Evolutionary conservation across 1,284 basidiomycete species (phyloP).

Genomic region (Apiotrichum sp.): DNA sequence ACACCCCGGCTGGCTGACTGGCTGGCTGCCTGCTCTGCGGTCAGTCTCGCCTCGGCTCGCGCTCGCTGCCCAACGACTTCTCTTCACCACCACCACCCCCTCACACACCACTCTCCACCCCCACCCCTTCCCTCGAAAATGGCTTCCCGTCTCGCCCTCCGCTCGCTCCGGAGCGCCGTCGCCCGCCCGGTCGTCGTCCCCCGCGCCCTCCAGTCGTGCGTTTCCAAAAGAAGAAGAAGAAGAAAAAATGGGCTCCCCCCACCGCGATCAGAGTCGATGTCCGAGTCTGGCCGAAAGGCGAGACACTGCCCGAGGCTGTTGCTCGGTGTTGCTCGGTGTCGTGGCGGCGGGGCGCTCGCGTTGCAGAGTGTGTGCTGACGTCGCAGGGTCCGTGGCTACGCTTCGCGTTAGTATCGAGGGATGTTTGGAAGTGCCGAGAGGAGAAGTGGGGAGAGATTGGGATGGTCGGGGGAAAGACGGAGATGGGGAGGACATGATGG

Average conservation of each 20-base stretch:
- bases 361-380: slow-evolving; percentile 1
- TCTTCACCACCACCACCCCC: slow-evolving; percentile 6
- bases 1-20: not conserved
- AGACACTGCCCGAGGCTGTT: too few relatives aligned
- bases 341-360: not conserved
- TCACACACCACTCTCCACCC: slow-evolving; percentile 10
- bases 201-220: slow-evolving; percentile 35
- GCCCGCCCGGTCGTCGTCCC: slow-evolving; percentile 36
- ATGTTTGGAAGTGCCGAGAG: not conserved
- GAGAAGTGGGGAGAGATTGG: not conserved
- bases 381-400: slow-evolving; percentile 34
- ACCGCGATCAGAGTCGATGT: not conserved
- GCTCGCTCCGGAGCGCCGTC: slow-evolving; percentile 41
- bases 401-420: slow-evolving; percentile 33
- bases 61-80: slow-evolving; percentile 1
- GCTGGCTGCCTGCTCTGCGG: not conserved
- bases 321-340: too few relatives aligned
- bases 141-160: slow-evolving; percentile 47
- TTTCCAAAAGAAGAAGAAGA: not conserved
- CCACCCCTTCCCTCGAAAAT: slow-evolving; percentile 28
- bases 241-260: not conserved
- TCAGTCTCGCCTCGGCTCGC: not conserved
- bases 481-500: not conserved
- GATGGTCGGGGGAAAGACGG: not conserved
- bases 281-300: too few relatives aligned